Base-by-base conservation (phyloP, 306 rosid genomes). In the Acacia confusa region DNA sequence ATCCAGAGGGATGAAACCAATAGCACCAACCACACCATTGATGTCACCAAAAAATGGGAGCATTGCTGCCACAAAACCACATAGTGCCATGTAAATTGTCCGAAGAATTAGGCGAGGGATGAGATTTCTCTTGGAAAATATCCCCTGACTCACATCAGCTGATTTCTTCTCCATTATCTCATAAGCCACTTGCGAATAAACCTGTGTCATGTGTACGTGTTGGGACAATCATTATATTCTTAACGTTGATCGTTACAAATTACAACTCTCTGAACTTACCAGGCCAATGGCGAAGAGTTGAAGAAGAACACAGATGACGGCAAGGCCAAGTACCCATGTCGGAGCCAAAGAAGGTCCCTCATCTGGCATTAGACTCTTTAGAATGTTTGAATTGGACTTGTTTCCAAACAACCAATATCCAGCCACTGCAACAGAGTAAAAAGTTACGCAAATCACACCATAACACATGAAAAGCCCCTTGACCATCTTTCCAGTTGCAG, bases 161-260 rank as follows among this genome's bases (percentile, higher is more conserved):
- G 98, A 93, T 79, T 87, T 75, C 85, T 86, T 89, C 88, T 95
- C 98, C 94, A 95, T 93, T 64, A 95, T 89, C 93, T 95, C 98
- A 81, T 95, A 95, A 9, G 99, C 98, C 71, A 95, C 99, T 91
- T 95, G 99, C n/a, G 99, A 92, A 81, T 95, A 95, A 38, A 95
- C 98, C 99, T 95, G 88, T 66, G 88, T 67, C 22, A 52, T 30
- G 52, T 40, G 70, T 28, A 34, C 15, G 32, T 30, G 61, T 44
- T 61, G 50, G 36, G 70, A 78, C 67, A 72, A 81, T 74, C 57
- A 78, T 73, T 4, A 52, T 20, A 32, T 30, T 65, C 43, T 30
- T 65, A 65, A 65, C 9, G n/a, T 63, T 28, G 69, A 6, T 6
- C 10, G 38, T 28, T 28, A 27, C 38, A 63, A 27, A 6, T 63